A percentile compares a stretch with the other conserved stretches of the same genome.
Conservation (phyloP, 306 rosid species). For the Vigna radiata region DNA sequence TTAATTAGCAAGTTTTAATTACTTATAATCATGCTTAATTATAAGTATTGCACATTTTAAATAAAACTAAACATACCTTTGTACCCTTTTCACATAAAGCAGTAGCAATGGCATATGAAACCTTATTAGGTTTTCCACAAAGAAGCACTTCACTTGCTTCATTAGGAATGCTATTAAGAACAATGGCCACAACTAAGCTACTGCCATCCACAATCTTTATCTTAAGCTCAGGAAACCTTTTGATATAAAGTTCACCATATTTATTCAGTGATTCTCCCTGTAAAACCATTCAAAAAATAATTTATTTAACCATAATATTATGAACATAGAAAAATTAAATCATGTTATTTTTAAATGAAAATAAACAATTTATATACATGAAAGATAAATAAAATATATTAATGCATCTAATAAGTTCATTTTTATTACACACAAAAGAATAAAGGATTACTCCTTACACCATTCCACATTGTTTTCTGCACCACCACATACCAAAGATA, state of each 20-base stretch:
- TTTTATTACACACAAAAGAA: no score
- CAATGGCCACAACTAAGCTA: conserved; percentile 66
- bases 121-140: conserved; percentile 63
- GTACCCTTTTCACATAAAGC: conserved; percentile 67
- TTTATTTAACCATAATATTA: not conserved
- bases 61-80: conserved; percentile 52
- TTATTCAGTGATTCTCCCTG: conserved; percentile 70
- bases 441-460: no score
- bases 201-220: conserved; percentile 83
- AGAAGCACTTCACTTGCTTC: conserved; percentile 61
- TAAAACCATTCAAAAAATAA: conserved; percentile 18
- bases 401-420: no score
- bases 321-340: not conserved
- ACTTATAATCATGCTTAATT: not conserved
- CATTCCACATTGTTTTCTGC: no score
- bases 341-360: not conserved
- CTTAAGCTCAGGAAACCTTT: conserved; percentile 61
- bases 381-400: not conserved
- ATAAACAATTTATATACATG: not conserved
- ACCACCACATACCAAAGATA: no score
- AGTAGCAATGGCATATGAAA: conserved; percentile 61
- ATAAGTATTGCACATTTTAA: not conserved
- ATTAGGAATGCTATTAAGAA: conserved; percentile 67
- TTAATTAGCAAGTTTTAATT: not conserved
- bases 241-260: conserved; percentile 64